Base-by-base conservation (phyloP, 441 rosid species). In the Populus hybrid region DNA sequence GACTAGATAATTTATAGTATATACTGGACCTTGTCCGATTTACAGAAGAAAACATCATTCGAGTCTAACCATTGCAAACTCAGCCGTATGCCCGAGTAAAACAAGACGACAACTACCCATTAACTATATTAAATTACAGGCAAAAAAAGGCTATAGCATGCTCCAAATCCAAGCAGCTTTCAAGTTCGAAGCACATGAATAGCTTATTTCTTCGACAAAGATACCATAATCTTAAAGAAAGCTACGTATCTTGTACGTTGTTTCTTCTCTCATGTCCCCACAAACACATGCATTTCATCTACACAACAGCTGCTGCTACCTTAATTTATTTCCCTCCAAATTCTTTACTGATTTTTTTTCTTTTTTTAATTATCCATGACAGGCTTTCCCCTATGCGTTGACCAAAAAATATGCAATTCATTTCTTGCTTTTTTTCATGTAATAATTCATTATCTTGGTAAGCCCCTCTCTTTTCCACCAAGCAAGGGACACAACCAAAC, bases 231-330 rank as follows among this genome's bases (percentile, higher is more conserved):
- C 75, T 76, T 82, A 50, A 76, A 68, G 79, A 80, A 75, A 84
- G 85, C 84, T 79, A 79, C 88, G 83, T 75, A 78, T 75, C 86
- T 79, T 75, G 46, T 67, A 78, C 84, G 85, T 23, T 79, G 70
- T 34, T 30, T 69, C 66, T 57, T 70, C 79, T 77, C 79, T 75
- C 82, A 69, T 82, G 36, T 61, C 79, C 76, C 83, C 82, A 67
- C 78, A 57, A 23, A 68, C 75, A 7, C 26, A 14, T 10, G 36
- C n/a, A 63, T 50, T 18, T 11, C 14, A 70, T 11, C 14, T 63
- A 2, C 4, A 4, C 28, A 7, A 2, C 71, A 10, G 6, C 61
- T 26, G 5, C 24, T 23, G 1, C 16, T 18, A 16, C 23, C 19
- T 4, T 64, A 28, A 42, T 75, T 75, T 46, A 32, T 67, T 67